Percentiles rank a stretch among this genome's conserved stretches.
Conservation (phyloP, 805 yeast genomes). For the Cephaloascus albidus region DNA sequence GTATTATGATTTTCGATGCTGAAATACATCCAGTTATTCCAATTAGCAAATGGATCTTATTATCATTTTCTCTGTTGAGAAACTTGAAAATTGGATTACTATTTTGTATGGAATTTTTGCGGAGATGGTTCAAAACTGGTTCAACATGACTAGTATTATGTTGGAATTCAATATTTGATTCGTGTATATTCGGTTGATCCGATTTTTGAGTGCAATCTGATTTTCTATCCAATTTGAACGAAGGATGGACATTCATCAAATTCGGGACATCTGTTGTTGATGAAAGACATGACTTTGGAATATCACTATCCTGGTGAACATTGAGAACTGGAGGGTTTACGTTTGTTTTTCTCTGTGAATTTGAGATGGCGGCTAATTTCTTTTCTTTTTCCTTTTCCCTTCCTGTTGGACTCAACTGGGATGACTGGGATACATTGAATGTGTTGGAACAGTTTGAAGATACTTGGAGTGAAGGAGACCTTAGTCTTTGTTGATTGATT, state of each 20-base stretch:
- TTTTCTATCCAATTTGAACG: not conserved
- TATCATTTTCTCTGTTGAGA: conserved; percentile 4
- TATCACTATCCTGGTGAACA: not conserved
- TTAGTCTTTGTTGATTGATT: not conserved
- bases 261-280: not conserved
- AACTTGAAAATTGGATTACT: not conserved
- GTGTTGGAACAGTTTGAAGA: no score
- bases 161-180: not conserved
- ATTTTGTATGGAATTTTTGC: not conserved
- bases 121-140: no score
- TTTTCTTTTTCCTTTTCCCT: not conserved
- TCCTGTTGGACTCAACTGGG: not conserved
- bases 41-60: conserved; percentile 13
- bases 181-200: not conserved
- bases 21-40: conserved; percentile 17
- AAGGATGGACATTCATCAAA: not conserved
- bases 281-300: not conserved
- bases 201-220: no score
- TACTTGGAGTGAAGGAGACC: not conserved
- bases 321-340: not conserved
- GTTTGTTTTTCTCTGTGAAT: no score
- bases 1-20: conserved; percentile 10
- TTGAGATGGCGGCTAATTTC: no score
- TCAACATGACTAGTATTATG: no score
- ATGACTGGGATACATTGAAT: not conserved